These are phyloP conservation scores for Phaeotremella skinneri DNA, from an alignment of 768 basidiomycete species.

Conservation along the genomic window DNA sequence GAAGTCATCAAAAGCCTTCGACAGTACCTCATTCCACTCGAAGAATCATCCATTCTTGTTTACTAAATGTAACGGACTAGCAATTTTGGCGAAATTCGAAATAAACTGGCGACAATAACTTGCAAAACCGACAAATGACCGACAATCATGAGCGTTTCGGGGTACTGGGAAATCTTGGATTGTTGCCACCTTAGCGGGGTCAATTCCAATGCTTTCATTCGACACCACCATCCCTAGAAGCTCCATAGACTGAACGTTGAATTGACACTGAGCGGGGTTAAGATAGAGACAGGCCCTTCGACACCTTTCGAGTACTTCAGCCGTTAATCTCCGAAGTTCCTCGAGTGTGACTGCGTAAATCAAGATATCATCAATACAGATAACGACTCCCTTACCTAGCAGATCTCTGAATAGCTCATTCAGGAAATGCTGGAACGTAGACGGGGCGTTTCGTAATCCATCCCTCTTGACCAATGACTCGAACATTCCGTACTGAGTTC, in stretches of 20 bases:
- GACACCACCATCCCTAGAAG: slow-evolving; percentile 12
- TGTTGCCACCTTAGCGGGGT: not conserved
- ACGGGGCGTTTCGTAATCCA: slow-evolving; percentile 30
- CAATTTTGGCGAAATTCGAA: slow-evolving; percentile 20
- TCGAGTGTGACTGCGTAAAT: slow-evolving; percentile 14
- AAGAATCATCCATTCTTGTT: slow-evolving; percentile 4
- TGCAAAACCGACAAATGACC: slow-evolving; percentile 30
- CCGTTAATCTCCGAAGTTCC: slow-evolving; percentile 8
- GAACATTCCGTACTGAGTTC: slow-evolving; percentile 34
- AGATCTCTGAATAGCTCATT: slow-evolving; percentile 29
- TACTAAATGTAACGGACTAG: slow-evolving; percentile 3
- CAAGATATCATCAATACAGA: slow-evolving; percentile 33
- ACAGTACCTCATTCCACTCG: not conserved
- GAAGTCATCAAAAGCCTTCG: slow-evolving; percentile 12
- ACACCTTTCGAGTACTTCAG: slow-evolving; percentile 13
- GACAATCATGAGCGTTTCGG: slow-evolving; percentile 16
- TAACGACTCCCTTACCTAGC: slow-evolving; percentile 19
- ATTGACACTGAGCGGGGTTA: slow-evolving; percentile 13
- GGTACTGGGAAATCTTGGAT: slow-evolving; percentile 34
- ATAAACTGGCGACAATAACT: slow-evolving; percentile 35
- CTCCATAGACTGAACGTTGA: not conserved
- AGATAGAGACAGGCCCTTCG: slow-evolving; percentile 4
- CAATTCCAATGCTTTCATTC: not conserved
- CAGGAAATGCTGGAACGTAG: slow-evolving; percentile 29
- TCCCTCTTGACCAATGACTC: slow-evolving; percentile 33